These are phyloP conservation scores for Suillus americanus DNA, from an alignment of 768 basidiomycete genomes.

Conservation along the genomic window DNA sequence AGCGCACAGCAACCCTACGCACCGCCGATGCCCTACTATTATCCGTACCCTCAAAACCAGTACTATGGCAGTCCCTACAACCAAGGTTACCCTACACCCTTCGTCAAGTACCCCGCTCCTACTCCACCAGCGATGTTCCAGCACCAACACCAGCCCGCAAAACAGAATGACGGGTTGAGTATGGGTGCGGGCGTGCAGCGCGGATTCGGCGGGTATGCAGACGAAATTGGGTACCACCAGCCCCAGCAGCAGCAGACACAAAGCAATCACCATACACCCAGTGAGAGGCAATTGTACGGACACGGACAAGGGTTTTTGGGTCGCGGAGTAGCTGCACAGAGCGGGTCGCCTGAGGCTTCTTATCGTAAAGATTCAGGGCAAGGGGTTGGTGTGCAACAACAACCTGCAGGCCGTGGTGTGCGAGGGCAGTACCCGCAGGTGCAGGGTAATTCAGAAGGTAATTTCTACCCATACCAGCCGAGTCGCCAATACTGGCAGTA, in stretches of 20 bases:
- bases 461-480: constrained; percentile 72
- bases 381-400: constrained; percentile 37
- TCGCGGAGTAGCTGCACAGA: constrained; percentile 39
- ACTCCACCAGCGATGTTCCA: constrained; percentile 46
- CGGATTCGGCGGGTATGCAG: constrained; percentile 31
- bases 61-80: constrained; percentile 75
- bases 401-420: constrained; percentile 41
- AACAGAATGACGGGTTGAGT: constrained; percentile 46
- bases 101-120: constrained; percentile 73
- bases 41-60: constrained; percentile 74
- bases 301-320: constrained; percentile 19
- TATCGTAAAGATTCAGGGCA: constrained; percentile 33
- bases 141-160: constrained; percentile 39
- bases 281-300: constrained; percentile 4
- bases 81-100: constrained; percentile 62
- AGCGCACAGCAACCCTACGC: constrained; percentile 67
- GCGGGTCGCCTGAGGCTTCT: constrained; percentile 57
- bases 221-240: constrained; percentile 54
- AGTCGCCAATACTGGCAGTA: constrained; percentile 59
- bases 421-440: constrained; percentile 37
- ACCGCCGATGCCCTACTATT: constrained; percentile 59
- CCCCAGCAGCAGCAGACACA: constrained; percentile 60
- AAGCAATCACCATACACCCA: constrained; percentile 1
- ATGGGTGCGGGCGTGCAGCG: constrained; percentile 37
- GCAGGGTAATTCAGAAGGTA: constrained; percentile 56